Conservation (phyloP, 1,284 basidiomycete species). For the Puccinia polysora region DNA sequence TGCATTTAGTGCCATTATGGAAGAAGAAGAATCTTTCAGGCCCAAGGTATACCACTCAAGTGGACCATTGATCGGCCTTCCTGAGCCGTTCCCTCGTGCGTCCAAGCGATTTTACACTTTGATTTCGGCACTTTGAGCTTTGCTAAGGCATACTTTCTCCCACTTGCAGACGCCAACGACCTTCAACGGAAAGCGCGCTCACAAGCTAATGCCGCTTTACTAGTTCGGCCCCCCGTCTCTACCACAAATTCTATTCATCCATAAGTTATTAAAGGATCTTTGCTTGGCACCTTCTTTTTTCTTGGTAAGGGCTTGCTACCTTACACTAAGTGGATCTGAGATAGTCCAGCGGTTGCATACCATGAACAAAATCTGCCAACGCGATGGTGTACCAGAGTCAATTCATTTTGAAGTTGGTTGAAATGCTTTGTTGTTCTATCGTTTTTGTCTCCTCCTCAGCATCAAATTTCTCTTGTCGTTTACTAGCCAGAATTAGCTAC, state of each 20-base stretch:
- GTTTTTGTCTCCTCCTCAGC: not conserved
- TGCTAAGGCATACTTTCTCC: not conserved
- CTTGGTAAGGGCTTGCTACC: conserved; percentile 18
- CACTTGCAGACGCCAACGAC: conserved; percentile 43
- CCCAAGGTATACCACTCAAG: conserved; percentile 76
- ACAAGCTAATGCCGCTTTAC: conserved; percentile 41
- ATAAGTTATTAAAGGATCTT: not conserved
- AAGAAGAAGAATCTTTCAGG: conserved; percentile 70
- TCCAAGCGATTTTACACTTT: too few species aligned
- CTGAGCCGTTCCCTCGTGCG: conserved; percentile 67
- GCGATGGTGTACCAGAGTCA: not conserved
- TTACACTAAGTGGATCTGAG: conserved; percentile 16
- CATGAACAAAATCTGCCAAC: conserved; percentile 7
- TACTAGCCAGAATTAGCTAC: too few species aligned
- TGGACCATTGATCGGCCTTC: conserved; percentile 66
- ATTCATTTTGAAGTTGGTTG: not conserved
- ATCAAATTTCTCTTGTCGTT: too few species aligned
- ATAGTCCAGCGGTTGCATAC: not conserved
- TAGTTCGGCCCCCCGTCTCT: conserved; percentile 21
- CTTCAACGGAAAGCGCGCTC: conserved; percentile 42
- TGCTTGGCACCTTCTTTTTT: conserved; percentile 32
- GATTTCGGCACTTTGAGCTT: too few species aligned
- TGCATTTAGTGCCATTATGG: conserved; percentile 60
- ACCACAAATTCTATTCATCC: conserved; percentile 6
- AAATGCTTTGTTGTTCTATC: not conserved